phyloP scores from a whole-genome alignment of 2,329 filamentous ascomycete species.

The Aspergillus neoniger region DNA sequence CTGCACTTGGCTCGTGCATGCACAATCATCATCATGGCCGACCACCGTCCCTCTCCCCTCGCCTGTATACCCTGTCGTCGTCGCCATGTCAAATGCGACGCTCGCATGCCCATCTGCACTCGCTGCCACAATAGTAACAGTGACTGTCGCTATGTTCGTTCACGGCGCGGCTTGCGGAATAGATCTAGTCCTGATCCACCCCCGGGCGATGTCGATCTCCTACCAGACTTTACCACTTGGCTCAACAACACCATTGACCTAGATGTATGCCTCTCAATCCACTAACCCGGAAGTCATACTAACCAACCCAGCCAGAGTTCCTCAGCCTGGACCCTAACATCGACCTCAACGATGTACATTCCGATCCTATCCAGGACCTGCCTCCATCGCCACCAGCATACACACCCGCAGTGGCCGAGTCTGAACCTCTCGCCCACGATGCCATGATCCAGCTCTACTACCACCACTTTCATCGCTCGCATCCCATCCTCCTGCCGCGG shows the following conservation, averaged over 20 bases:
- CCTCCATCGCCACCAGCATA: not conserved
- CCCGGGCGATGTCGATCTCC: slow-evolving; percentile 14
- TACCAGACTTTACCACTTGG: slow-evolving; percentile 1
- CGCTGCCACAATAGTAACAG: slow-evolving; percentile 45
- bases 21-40: not conserved
- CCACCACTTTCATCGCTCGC: slow-evolving; percentile 51
- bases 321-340: not conserved
- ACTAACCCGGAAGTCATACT: not conserved
- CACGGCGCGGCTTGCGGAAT: slow-evolving; percentile 41
- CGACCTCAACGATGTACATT: not conserved
- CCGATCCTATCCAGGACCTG: not conserved
- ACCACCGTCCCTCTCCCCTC: slow-evolving; percentile 21
- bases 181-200: slow-evolving; percentile 4
- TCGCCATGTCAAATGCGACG: slow-evolving; percentile 50
- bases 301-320: slow-evolving; percentile 3
- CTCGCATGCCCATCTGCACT: slow-evolving; percentile 44
- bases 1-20: too few species aligned
- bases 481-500: slow-evolving; percentile 54
- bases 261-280: not conserved
- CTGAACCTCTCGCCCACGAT: slow-evolving; percentile 22
- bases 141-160: slow-evolving; percentile 51
- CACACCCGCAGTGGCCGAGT: slow-evolving; percentile 6
- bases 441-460: slow-evolving; percentile 52
- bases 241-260: not conserved
- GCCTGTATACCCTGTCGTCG: slow-evolving; percentile 32